A percentile compares a stretch with the other conserved stretches of the same genome.
Evolutionary conservation across 2,329 filamentous ascomycete genomes (phyloP).

Genomic region (Trichoderma afroharzianum): DNA sequence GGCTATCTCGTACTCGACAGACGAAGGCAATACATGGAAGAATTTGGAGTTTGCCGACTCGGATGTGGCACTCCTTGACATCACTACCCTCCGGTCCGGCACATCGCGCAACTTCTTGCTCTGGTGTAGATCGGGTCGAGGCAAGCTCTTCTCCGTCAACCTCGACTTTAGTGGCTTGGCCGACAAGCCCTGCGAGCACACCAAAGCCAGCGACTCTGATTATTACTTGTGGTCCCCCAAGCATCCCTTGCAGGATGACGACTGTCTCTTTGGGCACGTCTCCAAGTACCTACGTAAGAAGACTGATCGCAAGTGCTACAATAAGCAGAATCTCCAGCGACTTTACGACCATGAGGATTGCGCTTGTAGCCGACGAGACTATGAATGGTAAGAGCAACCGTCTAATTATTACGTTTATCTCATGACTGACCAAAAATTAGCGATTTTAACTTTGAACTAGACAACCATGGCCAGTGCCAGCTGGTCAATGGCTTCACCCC

Average conservation of each 20-base stretch:
- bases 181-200: conserved; percentile 65
- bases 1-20: conserved; percentile 68
- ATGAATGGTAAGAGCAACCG: conserved; percentile 70
- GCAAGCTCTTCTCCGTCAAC: conserved; percentile 69
- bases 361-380: conserved; percentile 78
- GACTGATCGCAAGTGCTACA: conserved; percentile 73
- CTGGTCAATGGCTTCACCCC: conserved; percentile 72
- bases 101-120: conserved; percentile 87
- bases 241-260: conserved; percentile 72
- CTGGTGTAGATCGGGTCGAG: conserved; percentile 65
- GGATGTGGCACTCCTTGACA: conserved; percentile 70
- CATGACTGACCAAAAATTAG: conserved; percentile 40
- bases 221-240: conserved; percentile 85
- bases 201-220: conserved; percentile 61
- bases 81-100: conserved; percentile 86
- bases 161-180: conserved; percentile 84
- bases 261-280: conserved; percentile 90
- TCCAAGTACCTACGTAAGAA: conserved; percentile 91
- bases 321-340: conserved; percentile 66
- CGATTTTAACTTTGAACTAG: conserved; percentile 89
- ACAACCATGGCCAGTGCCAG: conserved; percentile 70
- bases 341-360: conserved; percentile 76
- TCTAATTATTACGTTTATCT: background rate
- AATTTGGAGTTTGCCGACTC: conserved; percentile 69
- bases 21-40: conserved; percentile 78